Percentiles rank a stretch among this genome's conserved stretches.
Conservation (phyloP, 805 yeast species). For the Sporopachydermia lactativora region DNA sequence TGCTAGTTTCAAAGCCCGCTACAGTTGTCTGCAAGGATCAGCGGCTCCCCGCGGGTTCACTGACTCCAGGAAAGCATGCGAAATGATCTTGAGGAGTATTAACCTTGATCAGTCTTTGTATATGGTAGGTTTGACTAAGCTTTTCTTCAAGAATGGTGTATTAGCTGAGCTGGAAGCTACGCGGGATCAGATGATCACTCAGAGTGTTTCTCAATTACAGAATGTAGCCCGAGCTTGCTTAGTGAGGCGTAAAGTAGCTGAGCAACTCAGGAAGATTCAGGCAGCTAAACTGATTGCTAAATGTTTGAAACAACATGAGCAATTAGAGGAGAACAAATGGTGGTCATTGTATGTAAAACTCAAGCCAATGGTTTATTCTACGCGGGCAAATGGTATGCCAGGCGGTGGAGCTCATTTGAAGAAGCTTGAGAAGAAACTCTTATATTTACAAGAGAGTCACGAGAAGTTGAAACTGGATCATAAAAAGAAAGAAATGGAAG, state of each 20-base stretch:
- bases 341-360: slow-evolving; percentile 53
- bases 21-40: slow-evolving; percentile 46
- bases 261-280: slow-evolving; percentile 41
- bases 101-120: slow-evolving; percentile 44
- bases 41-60: slow-evolving; percentile 26
- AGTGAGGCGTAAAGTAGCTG: slow-evolving; percentile 33
- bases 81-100: slow-evolving; percentile 47
- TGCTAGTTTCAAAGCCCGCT: slow-evolving; percentile 63
- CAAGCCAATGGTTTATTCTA: slow-evolving; percentile 61
- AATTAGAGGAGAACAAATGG: slow-evolving; percentile 54
- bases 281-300: slow-evolving; percentile 57
- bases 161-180: slow-evolving; percentile 64
- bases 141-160: slow-evolving; percentile 67
- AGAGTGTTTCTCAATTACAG: slow-evolving; percentile 46
- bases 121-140: slow-evolving; percentile 57
- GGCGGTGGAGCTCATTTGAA: slow-evolving; percentile 32
- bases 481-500: slow-evolving; percentile 15
- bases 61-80: slow-evolving; percentile 54
- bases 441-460: slow-evolving; percentile 8
- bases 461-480: slow-evolving; percentile 16
- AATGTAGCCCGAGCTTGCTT: slow-evolving; percentile 50
- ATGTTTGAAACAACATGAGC: slow-evolving; percentile 40
- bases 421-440: slow-evolving; percentile 21
- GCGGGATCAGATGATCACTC: slow-evolving; percentile 50
- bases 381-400: slow-evolving; percentile 31